These are phyloP conservation scores for Paxillus rubicundulus DNA, from an alignment of 768 basidiomycete genomes.

Conservation along the genomic window DNA sequence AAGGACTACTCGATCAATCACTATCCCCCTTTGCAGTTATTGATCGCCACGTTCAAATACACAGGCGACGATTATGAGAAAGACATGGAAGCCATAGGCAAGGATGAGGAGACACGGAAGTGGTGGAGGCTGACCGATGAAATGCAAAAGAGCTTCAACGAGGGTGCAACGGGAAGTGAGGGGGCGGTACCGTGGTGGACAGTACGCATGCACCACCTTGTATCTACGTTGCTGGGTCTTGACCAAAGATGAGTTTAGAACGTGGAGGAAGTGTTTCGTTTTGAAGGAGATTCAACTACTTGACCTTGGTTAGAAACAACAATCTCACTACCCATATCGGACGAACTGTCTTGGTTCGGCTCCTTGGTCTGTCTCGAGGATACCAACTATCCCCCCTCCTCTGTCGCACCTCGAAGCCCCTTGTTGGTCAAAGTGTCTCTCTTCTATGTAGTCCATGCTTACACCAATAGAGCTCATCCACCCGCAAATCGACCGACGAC, in stretches of 20 bases:
- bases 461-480: slow-evolving; percentile 51
- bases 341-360: no score
- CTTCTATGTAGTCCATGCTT: slow-evolving; percentile 45
- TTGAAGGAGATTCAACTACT: slow-evolving; percentile 42
- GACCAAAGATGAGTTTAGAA: slow-evolving; percentile 30
- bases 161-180: slow-evolving; percentile 67
- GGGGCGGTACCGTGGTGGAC: slow-evolving; percentile 70
- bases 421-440: no score
- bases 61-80: slow-evolving; percentile 58
- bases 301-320: neutral
- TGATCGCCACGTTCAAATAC: slow-evolving; percentile 82
- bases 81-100: slow-evolving; percentile 65
- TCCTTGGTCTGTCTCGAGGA: no score
- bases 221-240: neutral
- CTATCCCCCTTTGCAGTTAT: slow-evolving; percentile 56
- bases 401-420: no score
- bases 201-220: slow-evolving; percentile 33
- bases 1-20: slow-evolving; percentile 77
- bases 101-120: slow-evolving; percentile 64
- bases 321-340: no score
- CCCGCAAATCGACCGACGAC: slow-evolving; percentile 44
- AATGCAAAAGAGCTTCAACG: slow-evolving; percentile 77
- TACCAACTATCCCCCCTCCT: no score
- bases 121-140: slow-evolving; percentile 79
- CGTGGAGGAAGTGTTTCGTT: slow-evolving; percentile 68